phyloP scores from a whole-genome alignment of 2,329 filamentous ascomycete species.

The Escovopsis sp. region DNA sequence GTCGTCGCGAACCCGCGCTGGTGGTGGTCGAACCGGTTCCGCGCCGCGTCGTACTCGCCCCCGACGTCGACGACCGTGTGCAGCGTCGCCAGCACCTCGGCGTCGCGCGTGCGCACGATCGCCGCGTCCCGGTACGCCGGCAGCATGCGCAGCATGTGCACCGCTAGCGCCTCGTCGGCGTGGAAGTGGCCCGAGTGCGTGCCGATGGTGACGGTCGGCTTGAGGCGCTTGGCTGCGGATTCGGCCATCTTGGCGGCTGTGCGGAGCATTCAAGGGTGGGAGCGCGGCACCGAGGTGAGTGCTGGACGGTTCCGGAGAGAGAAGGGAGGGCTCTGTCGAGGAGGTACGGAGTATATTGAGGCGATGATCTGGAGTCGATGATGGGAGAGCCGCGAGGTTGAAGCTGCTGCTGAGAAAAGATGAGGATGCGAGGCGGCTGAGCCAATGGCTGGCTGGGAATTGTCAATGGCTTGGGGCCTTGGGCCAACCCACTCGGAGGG shows the following conservation, averaged over 20 bases:
- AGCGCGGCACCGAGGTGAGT: background rate
- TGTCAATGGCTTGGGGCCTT: background rate
- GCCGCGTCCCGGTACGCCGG: slow-evolving; percentile 60
- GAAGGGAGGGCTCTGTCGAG: background rate
- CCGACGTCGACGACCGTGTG: slow-evolving; percentile 98
- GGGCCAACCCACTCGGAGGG: background rate
- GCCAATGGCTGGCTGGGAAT: background rate
- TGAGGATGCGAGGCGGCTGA: background rate
- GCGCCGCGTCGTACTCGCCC: slow-evolving; percentile 68
- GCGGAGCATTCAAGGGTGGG: slow-evolving; percentile 15
- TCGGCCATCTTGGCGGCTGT: slow-evolving; percentile 33
- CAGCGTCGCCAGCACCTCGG: slow-evolving; percentile 60
- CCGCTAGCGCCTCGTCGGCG: slow-evolving; percentile 91
- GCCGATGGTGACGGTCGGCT: slow-evolving; percentile 66
- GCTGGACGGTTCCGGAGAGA: background rate
- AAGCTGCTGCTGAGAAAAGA: background rate
- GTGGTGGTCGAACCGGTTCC: slow-evolving; percentile 88
- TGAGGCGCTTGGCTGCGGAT: slow-evolving; percentile 66
- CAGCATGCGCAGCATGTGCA: slow-evolving; percentile 85
- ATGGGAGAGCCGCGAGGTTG: background rate
- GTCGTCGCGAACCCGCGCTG: slow-evolving; percentile 78
- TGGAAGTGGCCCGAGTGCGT: slow-evolving; percentile 99
- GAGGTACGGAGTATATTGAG: background rate
- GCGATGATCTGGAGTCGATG: too few relatives aligned
- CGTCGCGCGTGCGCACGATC: slow-evolving; percentile 80